These are phyloP conservation scores for Suhomyces anneliseae DNA, from an alignment of 1,139 yeast genomes.

Conservation along the genomic window DNA sequence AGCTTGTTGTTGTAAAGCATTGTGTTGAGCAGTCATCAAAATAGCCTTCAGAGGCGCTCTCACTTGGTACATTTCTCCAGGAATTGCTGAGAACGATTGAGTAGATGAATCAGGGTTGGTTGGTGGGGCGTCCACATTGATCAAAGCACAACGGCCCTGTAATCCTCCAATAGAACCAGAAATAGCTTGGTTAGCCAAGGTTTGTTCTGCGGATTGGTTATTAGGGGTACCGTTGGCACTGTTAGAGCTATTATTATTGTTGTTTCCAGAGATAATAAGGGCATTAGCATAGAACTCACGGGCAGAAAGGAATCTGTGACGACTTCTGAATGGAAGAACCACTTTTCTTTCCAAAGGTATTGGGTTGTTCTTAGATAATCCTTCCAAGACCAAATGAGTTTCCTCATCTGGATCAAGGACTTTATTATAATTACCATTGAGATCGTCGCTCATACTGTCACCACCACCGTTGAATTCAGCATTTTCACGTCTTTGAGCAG, in stretches of 20 bases:
- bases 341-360: constrained; percentile 80
- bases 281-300: constrained; percentile 78
- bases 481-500: constrained; percentile 49
- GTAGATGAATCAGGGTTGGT: constrained; percentile 32
- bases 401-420: constrained; percentile 81
- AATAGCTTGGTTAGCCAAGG: constrained; percentile 51
- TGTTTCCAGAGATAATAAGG: constrained; percentile 40
- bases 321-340: constrained; percentile 65
- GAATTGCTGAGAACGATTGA: constrained; percentile 53
- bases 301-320: constrained; percentile 76
- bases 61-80: constrained; percentile 56
- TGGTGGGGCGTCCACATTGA: constrained; percentile 54
- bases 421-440: constrained; percentile 23
- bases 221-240: constrained; percentile 17
- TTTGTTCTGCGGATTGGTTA: constrained; percentile 32
- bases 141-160: constrained; percentile 74
- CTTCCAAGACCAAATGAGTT: constrained; percentile 87
- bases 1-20: constrained; percentile 45
- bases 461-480: constrained; percentile 40
- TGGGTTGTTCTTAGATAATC: constrained; percentile 79
- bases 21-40: constrained; percentile 44
- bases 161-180: constrained; percentile 66
- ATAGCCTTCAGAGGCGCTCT: constrained; percentile 63
- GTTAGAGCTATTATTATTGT: constrained; percentile 18
- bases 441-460: constrained; percentile 22